These are phyloP conservation scores for Monosporascus cannonballus DNA, from an alignment of 2,329 filamentous ascomycete genomes.

Conservation along the genomic window DNA sequence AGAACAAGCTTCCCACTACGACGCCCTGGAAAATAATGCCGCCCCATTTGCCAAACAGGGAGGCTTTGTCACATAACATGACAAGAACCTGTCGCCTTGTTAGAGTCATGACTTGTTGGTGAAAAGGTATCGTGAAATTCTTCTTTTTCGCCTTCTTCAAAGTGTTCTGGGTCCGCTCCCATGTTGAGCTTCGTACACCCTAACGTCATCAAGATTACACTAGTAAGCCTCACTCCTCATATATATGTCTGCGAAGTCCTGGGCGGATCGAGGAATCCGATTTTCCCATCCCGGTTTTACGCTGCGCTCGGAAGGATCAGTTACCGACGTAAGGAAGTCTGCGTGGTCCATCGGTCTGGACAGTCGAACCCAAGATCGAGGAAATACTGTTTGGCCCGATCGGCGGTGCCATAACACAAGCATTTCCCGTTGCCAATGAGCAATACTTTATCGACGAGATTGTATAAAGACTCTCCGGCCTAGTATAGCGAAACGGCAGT, in stretches of 20 bases:
- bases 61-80: slow-evolving; percentile 27
- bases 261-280: slow-evolving; percentile 52
- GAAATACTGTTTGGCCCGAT: slow-evolving; percentile 63
- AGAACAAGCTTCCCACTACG: slow-evolving; percentile 27
- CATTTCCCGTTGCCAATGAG: slow-evolving; percentile 63
- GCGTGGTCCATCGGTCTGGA: slow-evolving; percentile 62
- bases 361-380: slow-evolving; percentile 66
- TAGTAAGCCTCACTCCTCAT: slow-evolving; percentile 38
- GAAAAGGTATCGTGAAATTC: slow-evolving; percentile 46
- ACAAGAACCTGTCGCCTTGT: slow-evolving; percentile 30
- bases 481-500: slow-evolving; percentile 63
- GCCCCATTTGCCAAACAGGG: slow-evolving; percentile 29
- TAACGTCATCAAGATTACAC: slow-evolving; percentile 39
- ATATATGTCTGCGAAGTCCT: slow-evolving; percentile 53
- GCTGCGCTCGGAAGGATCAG: slow-evolving; percentile 51
- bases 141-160: slow-evolving; percentile 36
- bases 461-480: slow-evolving; percentile 45
- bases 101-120: slow-evolving; percentile 42
- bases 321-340: slow-evolving; percentile 75
- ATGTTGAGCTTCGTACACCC: slow-evolving; percentile 44
- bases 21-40: slow-evolving; percentile 28
- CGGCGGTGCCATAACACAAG: slow-evolving; percentile 62
- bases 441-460: slow-evolving; percentile 62
- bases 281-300: slow-evolving; percentile 51
- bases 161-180: slow-evolving; percentile 31